Evolutionary conservation across 257 asterid genomes (phyloP), one percentile per base, ranked within the genome.

Genomic region (Solanum raphanifolium): DNA sequence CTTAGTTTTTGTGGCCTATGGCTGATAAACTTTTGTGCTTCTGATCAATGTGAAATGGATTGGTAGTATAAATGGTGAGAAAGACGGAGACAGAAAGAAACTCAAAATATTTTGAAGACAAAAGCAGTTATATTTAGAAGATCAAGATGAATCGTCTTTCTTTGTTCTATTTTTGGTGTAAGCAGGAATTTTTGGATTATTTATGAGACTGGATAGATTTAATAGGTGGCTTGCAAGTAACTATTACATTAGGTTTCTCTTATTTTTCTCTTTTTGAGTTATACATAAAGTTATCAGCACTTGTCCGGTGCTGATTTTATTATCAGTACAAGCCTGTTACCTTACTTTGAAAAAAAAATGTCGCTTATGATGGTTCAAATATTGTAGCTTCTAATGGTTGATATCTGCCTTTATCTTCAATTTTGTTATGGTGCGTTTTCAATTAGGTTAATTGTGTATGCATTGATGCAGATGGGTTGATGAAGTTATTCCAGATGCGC

Each of bases 401-500:
- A 27, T 41, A 32, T 78, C 25, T 13, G 34, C 34, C 65, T 46
- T 78, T 55, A 52, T 62, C 27, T 78, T 79, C 21, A 72, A 52
- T 43, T 71, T 60, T 86, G 43, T 34, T 34, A 16, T 27, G 39
- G 66, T 81, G 66, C 68, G 6, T 48, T 23, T 35, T 78, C 9
- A 81, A 35, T 31, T 66, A 36, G 87, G 27, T 79, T 74, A 27
- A 88, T 48, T 89, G 52, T 73, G 55, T 88, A 43, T 46, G 25
- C 69, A 48, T 78, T 90, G 66, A 13, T 89, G 90, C 92, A 97
- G 99, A 94, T 97, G 99, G 99, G 99, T 97, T 89, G 99, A 97
- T 85, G 99, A 97, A 92, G 99, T 97, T 90, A 95, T 97, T 87
- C 98, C 98, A 76, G 98, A 94, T 93, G 98, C 99, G 9, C 99